Evolutionary conservation across 768 basidiomycete genomes (phyloP).

Genomic region (Rhodotorula babjevae): DNA sequence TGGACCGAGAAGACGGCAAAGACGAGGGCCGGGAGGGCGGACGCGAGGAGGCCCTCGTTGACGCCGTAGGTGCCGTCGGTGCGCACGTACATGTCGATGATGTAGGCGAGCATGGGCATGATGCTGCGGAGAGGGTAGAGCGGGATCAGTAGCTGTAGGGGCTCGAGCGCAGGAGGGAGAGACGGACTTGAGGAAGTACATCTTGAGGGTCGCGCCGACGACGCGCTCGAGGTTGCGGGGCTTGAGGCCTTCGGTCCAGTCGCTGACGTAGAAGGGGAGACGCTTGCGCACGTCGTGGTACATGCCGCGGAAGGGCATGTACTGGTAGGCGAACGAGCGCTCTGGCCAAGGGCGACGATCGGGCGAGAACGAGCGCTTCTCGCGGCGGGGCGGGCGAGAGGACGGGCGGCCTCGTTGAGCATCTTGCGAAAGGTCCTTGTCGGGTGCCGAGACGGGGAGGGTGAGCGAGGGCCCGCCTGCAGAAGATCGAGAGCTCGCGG

Average conservation of each 20-base stretch:
- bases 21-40: conserved; percentile 83
- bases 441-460: no score
- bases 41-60: conserved; percentile 71
- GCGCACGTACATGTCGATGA: conserved; percentile 75
- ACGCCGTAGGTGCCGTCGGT: conserved; percentile 86
- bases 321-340: conserved; percentile 24
- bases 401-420: background rate
- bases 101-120: conserved; percentile 67
- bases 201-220: conserved; percentile 74
- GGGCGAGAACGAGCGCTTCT: conserved; percentile 7
- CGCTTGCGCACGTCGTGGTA: conserved; percentile 64
- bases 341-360: conserved; percentile 30
- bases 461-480: no score
- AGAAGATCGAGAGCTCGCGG: no score
- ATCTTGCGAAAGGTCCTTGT: background rate
- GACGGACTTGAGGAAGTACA: conserved; percentile 76
- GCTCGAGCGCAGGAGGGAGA: conserved; percentile 38
- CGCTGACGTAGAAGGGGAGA: conserved; percentile 71
- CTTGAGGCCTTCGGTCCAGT: conserved; percentile 89
- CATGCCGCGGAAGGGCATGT: conserved; percentile 56
- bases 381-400: background rate
- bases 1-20: conserved; percentile 85
- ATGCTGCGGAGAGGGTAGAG: no score
- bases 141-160: no score
- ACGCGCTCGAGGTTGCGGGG: conserved; percentile 61